These are phyloP conservation scores for Neurospora tetrasperma DNA, from an alignment of 495 filamentous ascomycete species.

Conservation along the genomic window DNA sequence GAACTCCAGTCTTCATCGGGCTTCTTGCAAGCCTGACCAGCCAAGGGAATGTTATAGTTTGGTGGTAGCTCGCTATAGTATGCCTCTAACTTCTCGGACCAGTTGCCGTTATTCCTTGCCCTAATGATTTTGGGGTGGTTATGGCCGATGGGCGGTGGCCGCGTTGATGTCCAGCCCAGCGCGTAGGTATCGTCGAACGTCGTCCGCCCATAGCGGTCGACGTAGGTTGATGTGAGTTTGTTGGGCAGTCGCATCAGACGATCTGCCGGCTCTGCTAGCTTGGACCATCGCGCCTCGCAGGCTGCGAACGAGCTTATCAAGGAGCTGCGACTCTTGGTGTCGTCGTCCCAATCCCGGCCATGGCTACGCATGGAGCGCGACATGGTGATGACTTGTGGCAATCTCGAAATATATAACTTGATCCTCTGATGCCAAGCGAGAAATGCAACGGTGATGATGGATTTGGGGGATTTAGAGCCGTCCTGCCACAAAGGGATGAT, in stretches of 20 bases:
- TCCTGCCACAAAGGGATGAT: background rate
- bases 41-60: conserved; percentile 14
- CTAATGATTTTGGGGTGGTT: conserved; percentile 17
- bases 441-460: background rate
- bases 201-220: conserved; percentile 6
- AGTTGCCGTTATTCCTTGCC: conserved; percentile 4
- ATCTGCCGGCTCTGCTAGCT: conserved; percentile 8
- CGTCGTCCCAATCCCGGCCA: background rate
- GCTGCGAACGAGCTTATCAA: background rate
- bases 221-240: background rate
- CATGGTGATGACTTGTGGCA: background rate
- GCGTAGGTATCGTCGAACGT: conserved; percentile 13
- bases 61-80: conserved; percentile 17
- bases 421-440: background rate
- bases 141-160: background rate
- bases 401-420: background rate
- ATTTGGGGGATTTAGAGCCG: background rate
- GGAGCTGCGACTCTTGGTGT: background rate
- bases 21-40: conserved; percentile 14
- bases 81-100: background rate
- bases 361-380: conserved; percentile 1
- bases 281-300: conserved; percentile 2
- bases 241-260: conserved; percentile 15
- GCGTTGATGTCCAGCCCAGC: background rate
- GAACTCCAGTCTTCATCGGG: background rate